phyloP scores from a whole-genome alignment of 305 asterid species.

The Fraxinus ornus region DNA sequence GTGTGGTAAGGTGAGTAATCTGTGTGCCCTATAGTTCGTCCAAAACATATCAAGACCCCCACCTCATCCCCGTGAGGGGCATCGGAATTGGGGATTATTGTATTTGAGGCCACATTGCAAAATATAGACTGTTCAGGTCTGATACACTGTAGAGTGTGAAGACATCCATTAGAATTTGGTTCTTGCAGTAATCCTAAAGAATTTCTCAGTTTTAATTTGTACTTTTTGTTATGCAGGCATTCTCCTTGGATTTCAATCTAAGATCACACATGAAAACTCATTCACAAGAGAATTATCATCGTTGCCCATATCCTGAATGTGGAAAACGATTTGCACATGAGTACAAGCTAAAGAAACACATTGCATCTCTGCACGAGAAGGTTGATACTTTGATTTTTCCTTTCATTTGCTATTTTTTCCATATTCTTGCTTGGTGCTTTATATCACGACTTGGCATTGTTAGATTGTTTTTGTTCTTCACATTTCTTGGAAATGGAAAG shows the following conservation, averaged over 20 bases:
- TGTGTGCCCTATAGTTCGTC: constrained; percentile 6
- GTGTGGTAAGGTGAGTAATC: constrained; percentile 88
- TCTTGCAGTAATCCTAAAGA: not conserved
- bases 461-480: not conserved
- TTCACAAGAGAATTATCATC: constrained; percentile 94
- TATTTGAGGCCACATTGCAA: not conserved
- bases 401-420: not conserved
- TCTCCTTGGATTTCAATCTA: constrained; percentile 92
- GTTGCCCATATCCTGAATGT: constrained; percentile 89
- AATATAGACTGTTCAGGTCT: not conserved
- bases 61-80: not conserved
- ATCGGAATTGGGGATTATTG: not conserved
- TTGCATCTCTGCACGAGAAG: constrained; percentile 84
- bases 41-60: not conserved
- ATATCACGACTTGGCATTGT: not conserved
- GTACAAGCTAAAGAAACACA: constrained; percentile 91
- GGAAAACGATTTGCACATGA: constrained; percentile 99
- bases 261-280: constrained; percentile 98
- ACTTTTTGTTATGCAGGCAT: constrained; percentile 57
- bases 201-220: not conserved
- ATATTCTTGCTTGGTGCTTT: not conserved
- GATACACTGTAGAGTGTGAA: not conserved
- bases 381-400: constrained; percentile 31
- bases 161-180: not conserved
- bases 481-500: not conserved